A percentile compares a stretch with the other conserved stretches of the same genome.
Conservation (phyloP, 169 alveolate genomes). For the Theileria annulata region DNA sequence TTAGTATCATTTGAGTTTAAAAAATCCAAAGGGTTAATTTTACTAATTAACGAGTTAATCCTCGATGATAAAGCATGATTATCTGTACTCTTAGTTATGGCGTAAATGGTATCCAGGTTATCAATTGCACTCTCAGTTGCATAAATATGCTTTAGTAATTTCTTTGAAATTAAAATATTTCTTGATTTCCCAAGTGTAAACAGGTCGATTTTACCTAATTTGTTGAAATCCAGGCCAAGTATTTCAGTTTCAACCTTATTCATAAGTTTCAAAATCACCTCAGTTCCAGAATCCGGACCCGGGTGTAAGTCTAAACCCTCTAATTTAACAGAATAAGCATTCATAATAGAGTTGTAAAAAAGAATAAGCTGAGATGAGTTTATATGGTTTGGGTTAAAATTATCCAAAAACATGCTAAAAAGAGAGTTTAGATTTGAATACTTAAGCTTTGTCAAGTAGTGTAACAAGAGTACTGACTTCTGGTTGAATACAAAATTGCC, state of each 20-base stretch:
- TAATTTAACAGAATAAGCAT: background rate
- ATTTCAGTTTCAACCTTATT: background rate
- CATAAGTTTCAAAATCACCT: background rate
- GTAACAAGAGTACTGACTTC: conserved; percentile 45
- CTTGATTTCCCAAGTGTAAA: conserved; percentile 4
- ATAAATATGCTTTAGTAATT: background rate
- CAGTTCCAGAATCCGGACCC: background rate
- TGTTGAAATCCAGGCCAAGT: background rate
- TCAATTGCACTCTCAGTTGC: background rate
- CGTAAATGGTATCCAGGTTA: background rate
- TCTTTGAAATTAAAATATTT: background rate
- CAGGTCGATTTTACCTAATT: background rate
- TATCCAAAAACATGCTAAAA: background rate
- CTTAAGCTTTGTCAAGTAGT: conserved; percentile 22
- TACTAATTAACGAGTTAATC: background rate
- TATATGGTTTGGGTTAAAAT: background rate
- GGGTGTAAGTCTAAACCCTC: background rate
- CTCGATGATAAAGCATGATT: background rate
- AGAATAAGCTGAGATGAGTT: background rate
- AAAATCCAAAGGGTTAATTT: background rate
- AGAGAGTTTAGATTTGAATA: background rate
- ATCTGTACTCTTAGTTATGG: background rate
- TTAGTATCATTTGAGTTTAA: background rate
- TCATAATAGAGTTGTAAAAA: background rate
- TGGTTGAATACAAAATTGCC: conserved; percentile 9